Base-by-base conservation (phyloP, 352 stramenopile genomes). In the Globisporangium lucens region DNA sequence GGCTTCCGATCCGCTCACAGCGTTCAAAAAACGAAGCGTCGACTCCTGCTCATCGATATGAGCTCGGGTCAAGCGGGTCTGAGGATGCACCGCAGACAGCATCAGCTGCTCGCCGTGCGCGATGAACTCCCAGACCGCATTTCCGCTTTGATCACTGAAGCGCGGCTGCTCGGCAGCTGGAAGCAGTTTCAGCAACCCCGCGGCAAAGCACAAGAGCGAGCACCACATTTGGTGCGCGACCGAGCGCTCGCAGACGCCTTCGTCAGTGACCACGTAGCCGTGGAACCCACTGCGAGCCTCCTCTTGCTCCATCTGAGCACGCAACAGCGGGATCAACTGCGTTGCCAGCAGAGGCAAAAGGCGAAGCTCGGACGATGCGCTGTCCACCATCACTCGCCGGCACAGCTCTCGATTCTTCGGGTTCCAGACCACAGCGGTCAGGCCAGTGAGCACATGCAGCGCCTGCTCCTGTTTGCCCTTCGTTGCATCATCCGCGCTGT, bases 141-240 rank as follows among this genome's bases (percentile, higher is more conserved):
- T 53, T 3, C 36, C 47, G n/a, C 70, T 55, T 15, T 68, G 47
- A 51, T 65, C 56, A 2, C 67, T 69, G 17, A 52, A 68, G 10
- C 29, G 24, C 59, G 29, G 30, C 27, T 22, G n/a, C 30, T 61
- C 15, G 8, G 51, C 27, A 22, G 67, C 52, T 24, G 29, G n/a
- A 9, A 79, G 63, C 9, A 87, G 36, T 63, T 75, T 75, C 9
- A 87, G 29, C 52, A 87, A 70, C 4, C 77, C 77, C 29, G 67
- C 57, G 1, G 78, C 75, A 62, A 87, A 82, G 43, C 81, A 67
- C 17, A 91, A 68, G 27, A 83, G 73, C 46, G 73, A 67, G 38
- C 83, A 91, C 83, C 83, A 91, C 73, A 83, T 80, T n/a, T 70
- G 66, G 46, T 91, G 83, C 3, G 75, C 77, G 9, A 72, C 52